Evolutionary conservation across 768 basidiomycete genomes (phyloP).

Genomic region (Pulveroboletus ravenelii): DNA sequence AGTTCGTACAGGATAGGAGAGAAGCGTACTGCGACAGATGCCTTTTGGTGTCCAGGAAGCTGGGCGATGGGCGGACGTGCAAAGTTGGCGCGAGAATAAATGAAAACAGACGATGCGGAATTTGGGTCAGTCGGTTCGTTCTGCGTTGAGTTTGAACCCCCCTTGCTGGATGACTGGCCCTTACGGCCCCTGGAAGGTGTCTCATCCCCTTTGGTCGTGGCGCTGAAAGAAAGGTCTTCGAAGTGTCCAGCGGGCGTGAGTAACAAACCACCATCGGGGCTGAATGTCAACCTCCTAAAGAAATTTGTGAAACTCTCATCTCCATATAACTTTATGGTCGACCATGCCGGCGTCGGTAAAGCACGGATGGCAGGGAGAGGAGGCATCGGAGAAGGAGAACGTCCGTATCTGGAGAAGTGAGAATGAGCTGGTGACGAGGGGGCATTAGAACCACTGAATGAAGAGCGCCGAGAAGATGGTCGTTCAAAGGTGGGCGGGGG

Average conservation of each 20-base stretch:
- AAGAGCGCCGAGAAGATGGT: constrained; percentile 58
- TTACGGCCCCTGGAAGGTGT: constrained; percentile 58
- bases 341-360: constrained; percentile 56
- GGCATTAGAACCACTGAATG: constrained; percentile 77
- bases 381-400: constrained; percentile 86
- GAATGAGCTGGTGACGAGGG: constrained; percentile 61
- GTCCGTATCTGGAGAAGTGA: constrained; percentile 63
- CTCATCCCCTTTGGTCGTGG: constrained; percentile 29
- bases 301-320: constrained; percentile 96
- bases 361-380: constrained; percentile 91
- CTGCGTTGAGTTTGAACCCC: constrained; percentile 24
- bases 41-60: constrained; percentile 93
- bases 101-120: constrained; percentile 72
- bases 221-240: constrained; percentile 74
- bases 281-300: constrained; percentile 90
- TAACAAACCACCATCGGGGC: constrained; percentile 89
- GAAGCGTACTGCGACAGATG: constrained; percentile 90
- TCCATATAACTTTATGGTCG: constrained; percentile 79
- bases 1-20: constrained; percentile 91
- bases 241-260: constrained; percentile 97
- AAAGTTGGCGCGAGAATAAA: constrained; percentile 95
- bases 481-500: constrained; percentile 49
- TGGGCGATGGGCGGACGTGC: constrained; percentile 90
- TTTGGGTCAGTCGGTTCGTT: constrained; percentile 31
- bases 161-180: constrained; percentile 40